Evolutionary conservation across 2,329 filamentous ascomycete genomes (phyloP), one percentile per base, ranked within the genome.

Genomic region (Ophiostoma triangulosporum): DNA sequence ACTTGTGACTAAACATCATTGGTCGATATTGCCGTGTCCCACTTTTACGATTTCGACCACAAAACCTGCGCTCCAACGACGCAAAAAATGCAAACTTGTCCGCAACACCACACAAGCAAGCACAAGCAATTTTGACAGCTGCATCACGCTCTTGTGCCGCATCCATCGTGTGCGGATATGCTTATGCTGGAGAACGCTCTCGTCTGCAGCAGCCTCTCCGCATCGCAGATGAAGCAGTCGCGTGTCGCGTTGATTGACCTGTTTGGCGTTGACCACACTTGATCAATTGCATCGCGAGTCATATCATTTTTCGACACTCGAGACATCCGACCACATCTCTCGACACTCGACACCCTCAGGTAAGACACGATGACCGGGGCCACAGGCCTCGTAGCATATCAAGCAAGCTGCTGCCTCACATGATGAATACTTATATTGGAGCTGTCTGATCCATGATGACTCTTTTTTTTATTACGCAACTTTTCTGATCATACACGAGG

Each of bases 381-480:
- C 4, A n/a, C n/a, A n/a, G n/a, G n/a, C n/a, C n/a, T n/a, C n/a
- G n/a, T n/a, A n/a, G n/a, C n/a, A n/a, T n/a, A n/a, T n/a, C n/a
- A n/a, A n/a, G n/a, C n/a, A 17, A 40, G 45, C 38, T 43, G 31
- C 50, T 20, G 54, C n/a, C 35, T 51, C 45, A 29, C 27, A 60
- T 65, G 79, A 82, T 82, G 78, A 81, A 57, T 64, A 54, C 64
- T 63, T 61, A 66, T 74, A 84, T 84, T 84, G 81, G 81, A 85
- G 81, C 81, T 84, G 80, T 84, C 81, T 78, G 77, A 80, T 69
- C 65, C 66, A 66, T 81, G 77, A 73, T 74, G 80, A 83, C 69
- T 70, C 65, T 56, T 61, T 54, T 59, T 60, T 65, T 68, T 64
- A 70, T 64, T 66, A 68, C 65, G 65, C 66, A 62, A 61, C 56